These are phyloP conservation scores for Boletus rex-veris DNA, from an alignment of 768 basidiomycete genomes.

Conservation along the genomic window DNA sequence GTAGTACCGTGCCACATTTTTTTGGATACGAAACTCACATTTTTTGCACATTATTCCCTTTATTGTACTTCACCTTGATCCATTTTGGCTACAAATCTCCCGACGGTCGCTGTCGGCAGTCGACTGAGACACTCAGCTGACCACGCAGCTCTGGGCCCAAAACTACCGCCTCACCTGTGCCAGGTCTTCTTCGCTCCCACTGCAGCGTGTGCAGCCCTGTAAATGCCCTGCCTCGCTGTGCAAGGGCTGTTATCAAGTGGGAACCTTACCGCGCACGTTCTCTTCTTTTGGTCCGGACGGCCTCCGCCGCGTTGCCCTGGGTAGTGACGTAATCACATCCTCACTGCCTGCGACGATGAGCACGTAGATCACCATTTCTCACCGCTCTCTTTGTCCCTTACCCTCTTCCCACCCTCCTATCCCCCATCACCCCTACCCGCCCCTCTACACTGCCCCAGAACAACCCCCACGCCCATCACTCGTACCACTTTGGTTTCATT, in stretches of 20 bases:
- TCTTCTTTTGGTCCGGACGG: constrained; percentile 20
- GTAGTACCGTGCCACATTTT: constrained; percentile 30
- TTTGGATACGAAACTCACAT: constrained; percentile 28
- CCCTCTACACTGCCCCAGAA: not conserved
- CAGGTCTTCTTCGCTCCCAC: constrained; percentile 4
- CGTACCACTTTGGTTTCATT: too few relatives aligned
- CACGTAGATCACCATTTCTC: constrained; percentile 3
- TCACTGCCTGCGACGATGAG: constrained; percentile 24
- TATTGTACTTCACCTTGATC: not conserved
- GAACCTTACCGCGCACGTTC: too few relatives aligned
- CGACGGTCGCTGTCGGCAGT: not conserved
- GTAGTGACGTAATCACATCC: constrained; percentile 20
- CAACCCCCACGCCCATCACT: not conserved
- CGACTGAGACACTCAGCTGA: not conserved
- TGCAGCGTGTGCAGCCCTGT: not conserved
- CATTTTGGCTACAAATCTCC: constrained; percentile 7
- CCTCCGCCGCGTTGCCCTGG: constrained; percentile 8
- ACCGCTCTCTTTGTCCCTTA: not conserved
- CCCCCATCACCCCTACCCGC: not conserved
- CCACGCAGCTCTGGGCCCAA: constrained; percentile 12
- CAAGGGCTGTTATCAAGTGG: too few relatives aligned
- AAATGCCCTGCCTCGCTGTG: too few relatives aligned
- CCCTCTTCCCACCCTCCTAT: not conserved
- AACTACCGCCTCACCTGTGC: too few relatives aligned
- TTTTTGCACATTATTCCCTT: constrained; percentile 10